Base-by-base conservation (phyloP, 2,329 filamentous ascomycete species). In the Botrytis fabae region DNA sequence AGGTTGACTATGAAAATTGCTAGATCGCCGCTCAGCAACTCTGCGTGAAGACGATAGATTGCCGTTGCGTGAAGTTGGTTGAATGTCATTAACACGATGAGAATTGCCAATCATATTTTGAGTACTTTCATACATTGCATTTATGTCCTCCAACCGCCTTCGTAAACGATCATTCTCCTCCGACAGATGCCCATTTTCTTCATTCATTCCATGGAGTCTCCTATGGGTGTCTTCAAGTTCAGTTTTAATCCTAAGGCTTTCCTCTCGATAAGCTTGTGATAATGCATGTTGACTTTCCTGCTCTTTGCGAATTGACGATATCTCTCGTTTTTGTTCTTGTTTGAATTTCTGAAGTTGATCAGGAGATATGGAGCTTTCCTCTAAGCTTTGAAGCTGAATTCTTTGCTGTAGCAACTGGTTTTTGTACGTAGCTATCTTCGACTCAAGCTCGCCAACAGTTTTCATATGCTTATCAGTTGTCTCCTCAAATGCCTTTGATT, bases 121-220 rank as follows among this genome's bases (percentile, higher is more conserved):
- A 20, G 10, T 65, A 8, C 10, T 51, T 9, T 60, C 40, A 38
- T 51, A 22, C 22, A 48, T n/a, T 7, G 28, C n/a, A 12, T 44
- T 48, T 16, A 32, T 25, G 9, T 51, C n/a, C 7, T 44, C 65
- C 12, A 69, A 32, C 25, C 48, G n/a, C 65, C 57, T 54, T 44
- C 70, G 62, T 18, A 72, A 59, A 20, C 54, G 62, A 22, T 59
- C 70, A 68, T 60, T 72, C 32, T 71, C 70, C 16, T 66, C 35
- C 70, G 35, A 51, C 8, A 62, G 28, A 28, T 48, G 28, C 42
- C 16, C 69, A 48, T 48, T 70, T 22, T 57, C 46, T 40, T 71
- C 60, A n/a, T 35, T 22, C 2, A 48, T 48, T 38, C 28, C 40
- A 46, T 28, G 51, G 9, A 66, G 28, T 38, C 65, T 57, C 28